Evolutionary conservation across 192 early-diverging fungal genomes (phyloP).

Genomic region (Rhizoclosmatium globosum): DNA sequence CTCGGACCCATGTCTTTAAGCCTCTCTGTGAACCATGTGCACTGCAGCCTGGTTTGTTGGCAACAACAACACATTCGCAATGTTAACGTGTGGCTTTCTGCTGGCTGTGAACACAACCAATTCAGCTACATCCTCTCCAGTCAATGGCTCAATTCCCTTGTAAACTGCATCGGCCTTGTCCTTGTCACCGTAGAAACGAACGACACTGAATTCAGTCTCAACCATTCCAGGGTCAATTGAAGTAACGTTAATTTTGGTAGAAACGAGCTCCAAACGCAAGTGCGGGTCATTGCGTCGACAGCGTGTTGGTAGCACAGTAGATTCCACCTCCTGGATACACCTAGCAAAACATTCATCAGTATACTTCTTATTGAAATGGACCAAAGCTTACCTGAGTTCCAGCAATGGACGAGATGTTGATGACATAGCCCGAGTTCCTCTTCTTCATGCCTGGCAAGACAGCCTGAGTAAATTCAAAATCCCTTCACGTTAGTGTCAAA

Average conservation of each 20-base stretch:
- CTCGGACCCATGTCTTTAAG: neutral
- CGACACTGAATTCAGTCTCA: constrained; percentile 90
- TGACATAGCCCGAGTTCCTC: constrained; percentile 75
- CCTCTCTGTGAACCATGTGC: constrained; percentile 31
- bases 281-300: constrained; percentile 79
- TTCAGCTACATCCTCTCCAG: constrained; percentile 74
- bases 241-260: constrained; percentile 73
- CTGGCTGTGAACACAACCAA: constrained; percentile 81
- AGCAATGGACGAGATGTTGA: constrained; percentile 85
- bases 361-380: neutral
- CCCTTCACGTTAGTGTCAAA: constrained; percentile 94
- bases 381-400: constrained; percentile 49
- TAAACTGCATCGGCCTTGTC: constrained; percentile 68
- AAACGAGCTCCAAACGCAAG: constrained; percentile 80
- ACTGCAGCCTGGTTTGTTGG: constrained; percentile 62
- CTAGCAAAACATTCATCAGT: constrained; percentile 30
- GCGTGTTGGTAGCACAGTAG: constrained; percentile 86
- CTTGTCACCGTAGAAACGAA: constrained; percentile 79
- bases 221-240: constrained; percentile 84
- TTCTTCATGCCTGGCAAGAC: constrained; percentile 81
- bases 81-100: constrained; percentile 76
- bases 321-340: constrained; percentile 77
- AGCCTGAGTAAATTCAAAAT: constrained; percentile 81
- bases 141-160: constrained; percentile 75
- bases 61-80: constrained; percentile 71